Evolutionary conservation across 257 asterid species (phyloP).

Genomic region (Mentha longifolia): DNA sequence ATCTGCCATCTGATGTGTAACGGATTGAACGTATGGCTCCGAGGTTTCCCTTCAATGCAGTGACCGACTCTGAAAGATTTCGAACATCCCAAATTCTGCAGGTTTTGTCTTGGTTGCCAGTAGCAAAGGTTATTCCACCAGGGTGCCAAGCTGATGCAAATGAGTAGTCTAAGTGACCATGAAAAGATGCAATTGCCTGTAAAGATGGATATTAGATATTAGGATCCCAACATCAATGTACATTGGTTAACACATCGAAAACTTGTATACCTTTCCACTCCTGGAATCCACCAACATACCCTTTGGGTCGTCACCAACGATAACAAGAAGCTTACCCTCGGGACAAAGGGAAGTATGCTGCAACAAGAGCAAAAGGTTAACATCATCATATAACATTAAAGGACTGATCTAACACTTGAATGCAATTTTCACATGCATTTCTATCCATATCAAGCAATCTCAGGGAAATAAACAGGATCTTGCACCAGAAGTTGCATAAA

Average conservation of each 20-base stretch:
- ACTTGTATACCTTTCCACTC: conserved; percentile 64
- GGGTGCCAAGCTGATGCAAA: conserved; percentile 99
- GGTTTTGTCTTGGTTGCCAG: conserved; percentile 96
- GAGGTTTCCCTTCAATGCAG: conserved; percentile 76
- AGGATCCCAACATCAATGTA: neutral
- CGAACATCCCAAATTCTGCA: conserved; percentile 89
- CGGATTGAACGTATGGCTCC: conserved; percentile 94
- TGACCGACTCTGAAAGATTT: conserved; percentile 62
- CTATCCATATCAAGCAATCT: neutral
- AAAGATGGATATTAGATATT: conserved; percentile 9
- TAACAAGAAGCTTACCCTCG: conserved; percentile 67
- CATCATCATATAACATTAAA: neutral
- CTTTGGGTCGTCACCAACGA: conserved; percentile 88
- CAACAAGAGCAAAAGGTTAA: conserved; percentile 30
- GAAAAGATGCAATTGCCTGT: conserved; percentile 63
- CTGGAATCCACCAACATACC: conserved; percentile 77
- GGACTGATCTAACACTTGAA: neutral
- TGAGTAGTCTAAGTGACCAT: conserved; percentile 81
- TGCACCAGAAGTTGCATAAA: neutral
- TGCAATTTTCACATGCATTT: neutral
- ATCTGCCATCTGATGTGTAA: conserved; percentile 83
- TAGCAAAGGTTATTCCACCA: conserved; percentile 76
- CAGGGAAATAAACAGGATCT: conserved; percentile 12
- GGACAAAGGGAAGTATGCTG: conserved; percentile 95
- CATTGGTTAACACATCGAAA: neutral